phyloP scores from a whole-genome alignment of 2,329 filamentous ascomycete species.

The Lachnellula cervina region DNA sequence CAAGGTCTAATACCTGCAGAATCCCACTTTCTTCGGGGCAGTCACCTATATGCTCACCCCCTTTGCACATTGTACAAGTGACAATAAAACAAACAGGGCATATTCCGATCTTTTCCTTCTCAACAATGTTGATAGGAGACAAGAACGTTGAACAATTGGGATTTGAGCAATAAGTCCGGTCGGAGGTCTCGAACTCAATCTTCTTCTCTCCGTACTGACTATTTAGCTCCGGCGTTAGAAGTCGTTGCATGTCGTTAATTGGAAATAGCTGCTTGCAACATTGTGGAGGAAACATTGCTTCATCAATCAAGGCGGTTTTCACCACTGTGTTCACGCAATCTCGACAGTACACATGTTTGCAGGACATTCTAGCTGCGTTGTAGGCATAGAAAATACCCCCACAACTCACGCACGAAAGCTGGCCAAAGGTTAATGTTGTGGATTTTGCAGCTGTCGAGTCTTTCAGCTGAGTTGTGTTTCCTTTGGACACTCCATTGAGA shows the following conservation, averaged over 20 bases:
- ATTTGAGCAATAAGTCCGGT: slow-evolving; percentile 46
- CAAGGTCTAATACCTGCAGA: slow-evolving; percentile 33
- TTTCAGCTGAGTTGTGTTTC: neutral
- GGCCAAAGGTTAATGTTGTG: neutral
- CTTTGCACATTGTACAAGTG: slow-evolving; percentile 50
- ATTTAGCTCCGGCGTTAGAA: slow-evolving; percentile 5
- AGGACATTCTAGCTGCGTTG: neutral
- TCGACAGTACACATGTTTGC: slow-evolving; percentile 5
- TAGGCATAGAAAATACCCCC: neutral
- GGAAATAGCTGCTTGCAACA: slow-evolving; percentile 8
- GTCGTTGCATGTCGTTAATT: slow-evolving; percentile 2
- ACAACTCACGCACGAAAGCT: neutral
- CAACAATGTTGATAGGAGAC: slow-evolving; percentile 26
- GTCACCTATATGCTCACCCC: slow-evolving; percentile 37
- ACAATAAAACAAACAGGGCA: slow-evolving; percentile 38
- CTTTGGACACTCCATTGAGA: neutral
- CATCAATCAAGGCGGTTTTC: slow-evolving; percentile 2
- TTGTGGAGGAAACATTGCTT: slow-evolving; percentile 6
- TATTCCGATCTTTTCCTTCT: slow-evolving; percentile 27
- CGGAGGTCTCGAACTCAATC: slow-evolving; percentile 41
- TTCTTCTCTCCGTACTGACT: slow-evolving; percentile 39
- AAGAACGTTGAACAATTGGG: slow-evolving; percentile 43
- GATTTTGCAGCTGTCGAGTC: neutral
- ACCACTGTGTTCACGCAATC: slow-evolving; percentile 5
- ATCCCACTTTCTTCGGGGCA: slow-evolving; percentile 40